Base-by-base conservation (phyloP, 2,329 filamentous ascomycete species). In the Helotiales sp. region DNA sequence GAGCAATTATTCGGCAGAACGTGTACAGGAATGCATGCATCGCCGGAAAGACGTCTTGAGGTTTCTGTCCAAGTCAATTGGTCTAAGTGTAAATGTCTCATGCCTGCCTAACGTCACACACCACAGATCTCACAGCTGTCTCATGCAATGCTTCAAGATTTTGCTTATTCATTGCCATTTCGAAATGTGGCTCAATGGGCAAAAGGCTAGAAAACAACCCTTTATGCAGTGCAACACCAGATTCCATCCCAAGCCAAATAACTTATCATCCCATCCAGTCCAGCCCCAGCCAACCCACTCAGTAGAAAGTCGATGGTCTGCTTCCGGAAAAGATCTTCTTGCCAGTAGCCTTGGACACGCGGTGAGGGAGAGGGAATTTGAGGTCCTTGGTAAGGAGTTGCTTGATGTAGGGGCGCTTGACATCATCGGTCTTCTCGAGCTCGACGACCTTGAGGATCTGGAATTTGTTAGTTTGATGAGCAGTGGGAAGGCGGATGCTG, bases 371-470 rank as follows among this genome's bases (percentile, higher is more conserved):
- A 82, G 96, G 96, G 93, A 99, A 99, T 85, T 91, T 93, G 84
- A 99, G 92, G 84, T 89, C 82, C 91, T 98, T 98, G 84, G 87
- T 85, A 82, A 97, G 85, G 83, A 99, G 93, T 87, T 99, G 96
- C 89, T 94, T 96, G 88, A 99, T 97, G 91, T 99, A 99, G 76
- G 96, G 95, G 83, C 96, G 93, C 88, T 95, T 96, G 87, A 99
- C 86, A 81, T 96, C 93, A 76, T 94, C 93, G 80, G 84, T 87
- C 90, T 97, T 97, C 87, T 97, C 91, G 80, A 99, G 83, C 87
- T 99, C 96, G 79, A 97, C 91, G 78, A 99, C 95, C 85, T 96
- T 96, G 83, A 99, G 93, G 83, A 99, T 95, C 95, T 98, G 77
- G 70, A 65, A 24, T 8, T 45, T 22, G 58, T 69, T 64, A 71